Evolutionary conservation across 2,329 filamentous ascomycete species (phyloP).

Genomic region (Fusarium sp.): DNA sequence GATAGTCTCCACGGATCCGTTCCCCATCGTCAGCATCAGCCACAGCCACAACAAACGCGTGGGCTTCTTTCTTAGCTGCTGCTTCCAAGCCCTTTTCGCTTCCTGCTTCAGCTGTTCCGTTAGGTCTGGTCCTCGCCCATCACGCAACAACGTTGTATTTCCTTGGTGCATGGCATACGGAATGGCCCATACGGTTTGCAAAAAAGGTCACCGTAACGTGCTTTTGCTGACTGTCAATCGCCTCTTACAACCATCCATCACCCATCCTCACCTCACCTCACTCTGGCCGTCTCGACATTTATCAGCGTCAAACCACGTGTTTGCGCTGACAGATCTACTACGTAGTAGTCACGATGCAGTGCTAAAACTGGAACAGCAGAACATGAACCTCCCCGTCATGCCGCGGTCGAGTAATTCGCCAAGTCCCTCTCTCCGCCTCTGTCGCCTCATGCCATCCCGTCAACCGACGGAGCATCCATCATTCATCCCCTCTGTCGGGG

Average conservation of each 20-base stretch:
- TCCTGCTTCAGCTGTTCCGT: neutral
- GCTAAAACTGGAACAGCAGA: constrained; percentile 1
- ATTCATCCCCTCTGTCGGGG: neutral
- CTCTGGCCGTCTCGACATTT: neutral
- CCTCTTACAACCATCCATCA: neutral
- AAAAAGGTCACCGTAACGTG: neutral
- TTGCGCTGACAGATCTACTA: neutral
- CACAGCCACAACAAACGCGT: constrained; percentile 36
- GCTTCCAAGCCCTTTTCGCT: neutral
- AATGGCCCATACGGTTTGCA: neutral
- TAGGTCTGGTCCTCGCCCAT: neutral
- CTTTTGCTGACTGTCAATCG: neutral
- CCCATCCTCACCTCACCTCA: neutral
- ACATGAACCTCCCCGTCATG: neutral
- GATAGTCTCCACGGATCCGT: constrained; percentile 7
- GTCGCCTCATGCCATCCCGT: constrained; percentile 5
- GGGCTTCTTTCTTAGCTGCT: neutral
- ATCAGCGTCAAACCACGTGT: constrained; percentile 7
- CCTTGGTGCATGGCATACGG: neutral
- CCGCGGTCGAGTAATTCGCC: neutral
- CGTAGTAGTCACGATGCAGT: neutral
- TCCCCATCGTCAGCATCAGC: constrained; percentile 21
- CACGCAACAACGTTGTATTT: constrained; percentile 31
- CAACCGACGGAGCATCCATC: neutral
- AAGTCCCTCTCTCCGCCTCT: neutral